Evolutionary conservation across 192 early-diverging fungal genomes (phyloP).

Genomic region (Chytriomyces sp.): DNA sequence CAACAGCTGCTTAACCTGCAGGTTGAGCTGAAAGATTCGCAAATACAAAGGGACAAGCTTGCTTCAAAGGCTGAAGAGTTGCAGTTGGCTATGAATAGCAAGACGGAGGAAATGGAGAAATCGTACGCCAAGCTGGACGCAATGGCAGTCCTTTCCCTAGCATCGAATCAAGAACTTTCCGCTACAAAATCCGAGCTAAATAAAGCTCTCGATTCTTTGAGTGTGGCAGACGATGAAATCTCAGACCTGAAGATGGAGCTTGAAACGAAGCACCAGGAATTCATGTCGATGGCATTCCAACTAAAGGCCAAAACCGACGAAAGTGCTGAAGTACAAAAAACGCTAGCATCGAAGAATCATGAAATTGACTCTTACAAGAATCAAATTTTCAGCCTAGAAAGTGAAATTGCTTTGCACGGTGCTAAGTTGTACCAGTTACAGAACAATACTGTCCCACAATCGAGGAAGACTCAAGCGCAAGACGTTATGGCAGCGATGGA

Average conservation of each 20-base stretch:
- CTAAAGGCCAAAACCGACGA: neutral
- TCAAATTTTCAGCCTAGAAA: neutral
- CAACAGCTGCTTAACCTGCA: neutral
- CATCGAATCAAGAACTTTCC: no score
- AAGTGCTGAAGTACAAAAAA: no score
- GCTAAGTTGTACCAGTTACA: neutral
- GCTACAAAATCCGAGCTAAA: neutral
- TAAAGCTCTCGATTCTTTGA: neutral
- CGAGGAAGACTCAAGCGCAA: neutral
- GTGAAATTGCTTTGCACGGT: neutral
- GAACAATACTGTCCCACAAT: neutral
- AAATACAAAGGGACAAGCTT: neutral
- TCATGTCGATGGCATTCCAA: neutral
- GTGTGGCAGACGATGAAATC: neutral
- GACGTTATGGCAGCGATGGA: neutral
- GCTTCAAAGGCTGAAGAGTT: neutral
- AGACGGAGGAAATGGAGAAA: neutral
- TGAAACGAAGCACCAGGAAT: neutral
- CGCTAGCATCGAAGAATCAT: no score
- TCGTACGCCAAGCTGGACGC: neutral
- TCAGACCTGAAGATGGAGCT: neutral
- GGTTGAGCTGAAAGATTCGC: neutral
- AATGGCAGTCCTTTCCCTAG: neutral
- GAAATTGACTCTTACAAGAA: neutral
- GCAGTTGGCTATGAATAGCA: neutral